Conservation (phyloP, 2,329 filamentous ascomycete species). For the Sclerotinia trifoliorum region DNA sequence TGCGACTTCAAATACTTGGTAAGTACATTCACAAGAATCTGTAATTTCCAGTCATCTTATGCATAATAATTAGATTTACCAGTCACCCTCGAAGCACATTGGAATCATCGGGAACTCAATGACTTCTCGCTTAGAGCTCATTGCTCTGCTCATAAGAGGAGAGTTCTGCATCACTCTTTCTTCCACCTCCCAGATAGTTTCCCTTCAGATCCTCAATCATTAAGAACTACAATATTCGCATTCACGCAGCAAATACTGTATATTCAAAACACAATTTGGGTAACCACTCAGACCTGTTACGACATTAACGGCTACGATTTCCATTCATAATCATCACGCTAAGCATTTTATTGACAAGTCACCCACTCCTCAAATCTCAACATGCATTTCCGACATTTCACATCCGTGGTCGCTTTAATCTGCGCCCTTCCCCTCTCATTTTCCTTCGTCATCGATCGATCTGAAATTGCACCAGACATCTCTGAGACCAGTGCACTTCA, state of each 20-base stretch:
- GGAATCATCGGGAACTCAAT: not conserved
- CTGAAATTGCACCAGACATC: not conserved
- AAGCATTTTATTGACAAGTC: not conserved
- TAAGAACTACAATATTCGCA: not conserved
- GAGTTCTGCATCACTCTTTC: not conserved
- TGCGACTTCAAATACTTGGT: not conserved
- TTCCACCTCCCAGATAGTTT: not conserved
- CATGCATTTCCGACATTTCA: not conserved
- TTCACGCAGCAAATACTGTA: fast-evolving
- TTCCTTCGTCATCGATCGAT: not conserved
- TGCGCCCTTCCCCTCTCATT: not conserved
- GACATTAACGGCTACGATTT: not conserved
- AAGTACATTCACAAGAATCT: not conserved
- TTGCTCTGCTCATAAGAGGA: not conserved
- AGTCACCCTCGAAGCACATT: not conserved
- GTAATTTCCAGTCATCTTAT: not conserved
- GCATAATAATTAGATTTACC: not conserved
- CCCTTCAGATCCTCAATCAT: not conserved
- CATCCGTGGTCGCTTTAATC: not conserved
- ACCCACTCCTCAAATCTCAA: not conserved
- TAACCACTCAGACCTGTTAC: not conserved
- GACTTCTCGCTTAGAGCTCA: too few species aligned
- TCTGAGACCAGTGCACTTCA: not conserved
- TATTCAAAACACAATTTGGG: not conserved
- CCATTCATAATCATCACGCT: not conserved